Base-by-base conservation (phyloP, 2,329 filamentous ascomycete genomes). In the Paracamarosporium sp. region DNA sequence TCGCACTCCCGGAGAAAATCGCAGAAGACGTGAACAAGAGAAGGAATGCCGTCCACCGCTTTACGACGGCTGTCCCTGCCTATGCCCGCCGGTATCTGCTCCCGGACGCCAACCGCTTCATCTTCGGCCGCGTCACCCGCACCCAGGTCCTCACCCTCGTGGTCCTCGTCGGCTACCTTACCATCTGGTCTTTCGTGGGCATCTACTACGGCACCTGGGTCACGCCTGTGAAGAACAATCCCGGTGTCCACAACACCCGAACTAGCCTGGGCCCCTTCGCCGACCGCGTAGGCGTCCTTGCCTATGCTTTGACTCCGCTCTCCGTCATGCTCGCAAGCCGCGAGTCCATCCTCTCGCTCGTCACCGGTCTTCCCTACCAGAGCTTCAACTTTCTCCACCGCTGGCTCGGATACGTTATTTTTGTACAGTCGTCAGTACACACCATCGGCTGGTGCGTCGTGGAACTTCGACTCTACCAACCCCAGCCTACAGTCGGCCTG, bases 311-410 rank as follows among this genome's bases (percentile, higher is more conserved):
- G 9, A 92, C 90, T 0, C 90, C 90, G 0, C 80, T 93, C 0
- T 88, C 88, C 0, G 77, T 93, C 28, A 75, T 90, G 46, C 81
- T 93, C 12, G 82, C 85, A n/a, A 88, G 81, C 56, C 83, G 90
- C 38, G 90, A 93, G 70, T 90, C 87, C 0, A 78, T 92, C 1
- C 82, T 93, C 4, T 90, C 87, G 0, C 71, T 90, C 13, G 73
- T 91, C 47, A 93, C 90, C 0, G 90, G 90, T 1, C 81, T 93
- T 0, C 89, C 90, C 0, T 91, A 92, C 67, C 90, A 92, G 38
- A 86, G 85, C 67, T 92, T 92, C 61, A 60, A 64, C 45, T 64
- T 64, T 41, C 51, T 70, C 41, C 53, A 66, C 38, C 59, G 89
- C 30, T 93, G 90, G 90, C 78, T 88, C 0, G 90, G 90, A 6